Base-by-base conservation (phyloP, 257 asterid genomes). In the Solanum lignicaule region DNA sequence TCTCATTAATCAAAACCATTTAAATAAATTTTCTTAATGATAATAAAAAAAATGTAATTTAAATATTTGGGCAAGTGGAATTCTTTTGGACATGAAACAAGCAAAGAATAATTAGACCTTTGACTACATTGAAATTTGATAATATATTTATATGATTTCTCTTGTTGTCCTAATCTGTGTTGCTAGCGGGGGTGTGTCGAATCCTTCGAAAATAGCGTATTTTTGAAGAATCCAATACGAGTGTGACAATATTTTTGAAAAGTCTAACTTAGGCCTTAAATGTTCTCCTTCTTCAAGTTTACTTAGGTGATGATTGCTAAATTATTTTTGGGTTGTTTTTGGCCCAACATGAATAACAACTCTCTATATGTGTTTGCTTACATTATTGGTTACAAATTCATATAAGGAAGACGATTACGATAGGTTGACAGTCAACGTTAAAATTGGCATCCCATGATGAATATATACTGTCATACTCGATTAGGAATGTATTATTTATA, bases 101-200 rank as follows among this genome's bases (percentile, higher is more conserved):
- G 85, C 69, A 81, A 46, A 48, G 69, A 81, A 46, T 46, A 31
- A 12, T 48, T 81, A 35, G 85, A 82, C 12, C 43, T 31, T 27
- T 82, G 69, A 82, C 85, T 48, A 48, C 69, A 82, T 82, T 3
- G 69, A 29, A 82, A 25, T 82, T 48, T 82, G 69, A 14, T 78
- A 43, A 21, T 23, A 13, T 23, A 25, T 78, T 11, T 65, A 11
- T 39, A 23, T 7, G 4, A 3, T 36, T 0, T 46, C 23, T 16
- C 62, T 52, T 2, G 23, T 52, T 52, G 4, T 52, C 0, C 0
- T 16, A 52, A 52, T 48, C 0, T 5, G 9, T 2, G 23, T 14
- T 5, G 20, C 2, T 14, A 0, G 0, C 8, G 38, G 38, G 8
- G 1, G 8, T 7, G 4, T 52, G 8, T 52, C 0, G 1, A 0